Evolutionary conservation across 192 early-diverging fungal genomes (phyloP).

Genomic region (Coemansia sp.): DNA sequence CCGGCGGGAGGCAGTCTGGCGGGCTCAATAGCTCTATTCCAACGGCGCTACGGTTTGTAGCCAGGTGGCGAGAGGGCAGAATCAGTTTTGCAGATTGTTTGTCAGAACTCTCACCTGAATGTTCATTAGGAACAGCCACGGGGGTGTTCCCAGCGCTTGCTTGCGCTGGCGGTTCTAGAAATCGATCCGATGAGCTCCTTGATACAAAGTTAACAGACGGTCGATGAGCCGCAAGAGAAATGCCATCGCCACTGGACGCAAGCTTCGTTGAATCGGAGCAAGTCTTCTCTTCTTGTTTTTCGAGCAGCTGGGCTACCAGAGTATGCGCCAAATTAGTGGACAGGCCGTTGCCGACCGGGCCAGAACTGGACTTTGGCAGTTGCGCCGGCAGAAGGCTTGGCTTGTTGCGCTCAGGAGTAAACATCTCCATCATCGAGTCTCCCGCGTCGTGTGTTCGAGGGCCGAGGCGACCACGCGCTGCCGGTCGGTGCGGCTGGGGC

Average conservation of each 20-base stretch:
- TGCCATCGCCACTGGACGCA: not conserved
- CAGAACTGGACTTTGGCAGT: not conserved
- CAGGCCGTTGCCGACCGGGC: not conserved
- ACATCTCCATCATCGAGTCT: conserved; percentile 57
- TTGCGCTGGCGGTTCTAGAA: not conserved
- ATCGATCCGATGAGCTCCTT: not conserved
- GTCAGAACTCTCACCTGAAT: not conserved
- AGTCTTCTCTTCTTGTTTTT: conserved; percentile 3
- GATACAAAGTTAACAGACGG: not conserved
- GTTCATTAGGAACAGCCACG: not conserved
- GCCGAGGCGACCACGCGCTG: not conserved
- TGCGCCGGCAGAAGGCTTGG: not conserved
- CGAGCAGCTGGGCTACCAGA: conserved; percentile 16
- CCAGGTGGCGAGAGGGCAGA: not conserved
- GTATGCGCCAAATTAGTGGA: conserved; percentile 12
- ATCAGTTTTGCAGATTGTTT: not conserved
- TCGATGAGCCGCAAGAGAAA: not conserved
- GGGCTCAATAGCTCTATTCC: not conserved
- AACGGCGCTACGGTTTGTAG: not conserved
- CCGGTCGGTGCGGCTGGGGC: not conserved
- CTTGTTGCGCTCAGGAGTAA: conserved; percentile 49
- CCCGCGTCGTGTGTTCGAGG: conserved; percentile 27
- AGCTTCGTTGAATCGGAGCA: not conserved
- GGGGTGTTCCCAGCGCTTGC: not conserved
- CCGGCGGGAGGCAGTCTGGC: conserved; percentile 3